Base-by-base conservation (phyloP, 1,284 basidiomycete genomes). In the Gymnopus androsaceus region DNA sequence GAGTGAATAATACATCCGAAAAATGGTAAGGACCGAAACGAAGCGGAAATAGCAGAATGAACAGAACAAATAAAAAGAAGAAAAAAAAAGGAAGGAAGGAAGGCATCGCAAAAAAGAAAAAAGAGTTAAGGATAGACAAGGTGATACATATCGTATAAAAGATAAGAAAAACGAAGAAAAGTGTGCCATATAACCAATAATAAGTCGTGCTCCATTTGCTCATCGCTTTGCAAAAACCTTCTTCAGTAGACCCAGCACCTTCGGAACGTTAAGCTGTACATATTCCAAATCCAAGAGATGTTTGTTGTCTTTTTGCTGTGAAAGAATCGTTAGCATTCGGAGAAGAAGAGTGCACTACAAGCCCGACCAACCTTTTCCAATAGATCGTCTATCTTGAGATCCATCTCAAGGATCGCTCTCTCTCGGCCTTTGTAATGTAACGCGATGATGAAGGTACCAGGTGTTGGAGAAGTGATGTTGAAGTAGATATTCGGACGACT, bases 371-470 rank as follows among this genome's bases (percentile, higher is more conserved):
- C 91, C 87, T 95, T 97, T 75, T 99, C 95, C 66, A 99, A 78
- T 62, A 99, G 75, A 75, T 99, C 97, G 73, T 99, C 97, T 67
- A 99, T 97, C 78, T 98, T 99, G 59, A 99, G 82, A 75, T 99
- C 97, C 95, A 99, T 99, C 81, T 99, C 97, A 45, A 99, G 81
- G 64, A 99, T 98, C 17, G 97, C 95, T 78, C 98, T 98, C 68
- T 98, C 95, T n/a, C 97, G 84, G 34, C 95, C 95, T 74, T 98
- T 98, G 80, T 98, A 99, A 74, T 98, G 95, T 52, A 99, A 78
- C 7, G 96, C 95, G 63, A 99, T 99, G 70, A 99, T 94, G 72
- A 98, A 99, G 9, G 97, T 98, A 40, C 97, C 97, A 0, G 97
- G 97, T 6, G 93, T 93, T 1, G 97, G 97, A 25, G 95, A 98